Evolutionary conservation across 31 red algal species (phyloP), one percentile per base, ranked within the genome.

Genomic region (Porphyra umbilicalis): DNA sequence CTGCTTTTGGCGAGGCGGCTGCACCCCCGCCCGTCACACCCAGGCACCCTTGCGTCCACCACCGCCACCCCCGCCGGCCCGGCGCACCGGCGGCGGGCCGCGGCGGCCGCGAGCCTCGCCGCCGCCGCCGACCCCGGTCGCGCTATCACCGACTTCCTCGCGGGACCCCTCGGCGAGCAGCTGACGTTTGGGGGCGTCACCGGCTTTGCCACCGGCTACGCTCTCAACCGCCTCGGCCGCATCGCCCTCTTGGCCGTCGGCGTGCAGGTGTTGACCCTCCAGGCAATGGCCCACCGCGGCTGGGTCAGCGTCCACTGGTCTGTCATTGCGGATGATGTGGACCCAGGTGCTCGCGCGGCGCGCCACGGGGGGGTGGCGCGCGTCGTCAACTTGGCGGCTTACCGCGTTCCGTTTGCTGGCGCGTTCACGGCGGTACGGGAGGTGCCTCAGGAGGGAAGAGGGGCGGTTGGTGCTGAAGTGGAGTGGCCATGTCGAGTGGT

Each of bases 221-320:
- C 88, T 15, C 71, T 84, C 16, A 84, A 83, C 20, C 86, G 89
- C 20, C 77, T 95, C 20, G 93, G 93, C 32, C 88, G 90, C 68
- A 33, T 95, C 35, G 67, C 87, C 6, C 67, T 95, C 4, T 77
- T 91, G 36, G 76, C 85, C 35, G 75, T 91, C 42, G 93, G 93
- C 71, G 77, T 75, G 34, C 39, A 95, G 77, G 38, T 95, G 16
- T 35, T 95, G 36, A 75, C 77, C 16, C 31, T 95, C 25, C 93
- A 95, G 76, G 79, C 85, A 30, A 95, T 95, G 93, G 89, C 93
- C 6, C 76, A 91, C 40, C 80, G 84, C 38, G 89, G 85, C 0
- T 95, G 93, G 93, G 77, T 95, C 8, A 57, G 79, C 14, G 85
- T 95, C 34, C 84, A 95, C 37, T 95, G 93, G 93, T 82, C 86